Evolutionary conservation across 805 yeast genomes (phyloP), one percentile per base, ranked within the genome.

Genomic region (Ogataea pini): DNA sequence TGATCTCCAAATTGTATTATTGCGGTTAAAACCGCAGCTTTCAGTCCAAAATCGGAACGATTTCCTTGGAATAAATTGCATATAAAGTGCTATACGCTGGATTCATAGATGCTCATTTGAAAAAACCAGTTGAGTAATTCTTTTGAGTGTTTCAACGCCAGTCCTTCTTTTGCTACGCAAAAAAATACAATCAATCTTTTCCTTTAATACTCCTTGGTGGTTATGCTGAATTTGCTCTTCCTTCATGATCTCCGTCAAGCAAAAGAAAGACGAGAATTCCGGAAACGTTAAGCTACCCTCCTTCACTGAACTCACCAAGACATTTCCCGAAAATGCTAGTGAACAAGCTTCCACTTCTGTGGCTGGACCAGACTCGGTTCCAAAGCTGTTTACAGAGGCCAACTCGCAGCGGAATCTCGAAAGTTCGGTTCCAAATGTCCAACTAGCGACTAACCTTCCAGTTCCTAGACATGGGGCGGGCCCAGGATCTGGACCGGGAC

Each of bases 261-360:
- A 54, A 42, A 44, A 42, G 16, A 40, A 43, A 34, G 50, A 51
- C 34, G 44, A 36, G 16, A 38, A 46, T 14, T 32, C 48, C 22
- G 34, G 27, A 38, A 46, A 46, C 19, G 49, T 55, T 31, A 57
- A 44, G 49, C 52, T 58, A 12, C 62, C 62, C 10, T 58, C 62
- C 17, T 58, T 58, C 28, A 47, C 44, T 34, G 62, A 58, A 46
- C 51, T 58, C 31, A 58, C 62, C 3, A 54, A 45, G 44, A 42
- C 55, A 2, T 58, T 58, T 34, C 51, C 58, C 12, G 44, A 34
- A n/a, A 45, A 34, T 31, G 33, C 42, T 31, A 16, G 20, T n/a
- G 38, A 28, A 16, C 32, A 37, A 20, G 6, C 25, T 6, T 22
- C 25, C 7, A 22, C 8, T 22, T 22, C 25, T 22, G 25, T 12